Conservation (phyloP, 1,284 basidiomycete genomes). For the Vanrija sp. region DNA sequence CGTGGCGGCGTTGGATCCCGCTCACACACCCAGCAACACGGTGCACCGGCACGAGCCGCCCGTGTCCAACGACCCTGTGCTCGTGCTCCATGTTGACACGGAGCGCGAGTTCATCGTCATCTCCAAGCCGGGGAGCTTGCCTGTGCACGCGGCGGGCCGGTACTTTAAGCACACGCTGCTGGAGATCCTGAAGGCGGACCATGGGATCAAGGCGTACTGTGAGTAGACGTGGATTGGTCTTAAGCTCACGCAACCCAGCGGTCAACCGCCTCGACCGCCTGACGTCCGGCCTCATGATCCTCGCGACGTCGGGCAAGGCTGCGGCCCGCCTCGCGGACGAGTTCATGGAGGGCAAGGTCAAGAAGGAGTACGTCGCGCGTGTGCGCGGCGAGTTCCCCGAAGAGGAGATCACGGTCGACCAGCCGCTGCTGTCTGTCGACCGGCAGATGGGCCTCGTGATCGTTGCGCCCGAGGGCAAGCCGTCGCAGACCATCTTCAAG, state of each 20-base stretch:
- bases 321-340: constrained; percentile 72
- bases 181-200: constrained; percentile 80
- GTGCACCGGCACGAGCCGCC: constrained; percentile 97
- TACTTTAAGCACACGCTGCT: constrained; percentile 84
- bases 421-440: constrained; percentile 88
- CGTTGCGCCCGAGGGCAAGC: constrained; percentile 88
- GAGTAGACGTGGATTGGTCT: constrained; percentile 37
- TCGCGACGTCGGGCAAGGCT: constrained; percentile 70
- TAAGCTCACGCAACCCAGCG: constrained; percentile 55
- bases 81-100: constrained; percentile 71
- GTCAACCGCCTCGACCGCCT: constrained; percentile 92
- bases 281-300: constrained; percentile 94
- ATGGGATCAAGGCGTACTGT: constrained; percentile 84
- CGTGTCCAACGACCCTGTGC: constrained; percentile 79
- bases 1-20: too few species aligned
- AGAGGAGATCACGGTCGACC: constrained; percentile 75
- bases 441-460: constrained; percentile 93
- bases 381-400: constrained; percentile 77
- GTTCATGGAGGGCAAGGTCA: constrained; percentile 73
- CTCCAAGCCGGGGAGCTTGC: constrained; percentile 90
- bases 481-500: constrained; percentile 85
- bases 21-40: constrained; percentile 63
- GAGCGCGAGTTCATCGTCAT: constrained; percentile 84
- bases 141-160: constrained; percentile 82
- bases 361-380: constrained; percentile 87